These are phyloP conservation scores for Acanthamoeba castellanii DNA, from an alignment of 208 protist species.

Conservation along the genomic window DNA sequence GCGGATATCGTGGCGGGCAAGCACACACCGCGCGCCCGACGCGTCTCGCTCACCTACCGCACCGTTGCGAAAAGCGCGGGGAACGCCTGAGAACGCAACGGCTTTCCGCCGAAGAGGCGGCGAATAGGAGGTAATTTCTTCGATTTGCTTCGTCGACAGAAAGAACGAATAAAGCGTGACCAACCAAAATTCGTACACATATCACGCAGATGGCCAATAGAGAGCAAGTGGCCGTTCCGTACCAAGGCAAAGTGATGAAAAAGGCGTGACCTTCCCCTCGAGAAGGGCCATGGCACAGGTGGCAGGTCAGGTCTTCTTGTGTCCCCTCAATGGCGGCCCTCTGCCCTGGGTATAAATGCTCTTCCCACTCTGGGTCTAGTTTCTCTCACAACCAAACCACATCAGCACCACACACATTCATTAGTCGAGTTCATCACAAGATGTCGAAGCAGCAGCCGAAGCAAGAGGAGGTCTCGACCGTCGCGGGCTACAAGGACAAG, in stretches of 20 bases:
- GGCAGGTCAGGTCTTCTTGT: neutral
- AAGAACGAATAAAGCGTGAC: neutral
- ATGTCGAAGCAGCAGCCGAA: slow-evolving; percentile 12
- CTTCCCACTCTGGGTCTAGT: neutral
- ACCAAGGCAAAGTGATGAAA: neutral
- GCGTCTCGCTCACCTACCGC: slow-evolving; percentile 49
- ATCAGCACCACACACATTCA: neutral
- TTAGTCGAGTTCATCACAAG: neutral
- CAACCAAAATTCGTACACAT: neutral
- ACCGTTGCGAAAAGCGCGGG: neutral
- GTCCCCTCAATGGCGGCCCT: neutral
- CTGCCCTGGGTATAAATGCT: neutral
- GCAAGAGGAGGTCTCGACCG: neutral
- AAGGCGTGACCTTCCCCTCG: slow-evolving; percentile 17
- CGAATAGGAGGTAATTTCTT: neutral
- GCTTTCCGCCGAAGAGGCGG: slow-evolving; percentile 7
- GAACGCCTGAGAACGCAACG: neutral
- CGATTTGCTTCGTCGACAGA: neutral
- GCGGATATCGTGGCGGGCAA: neutral
- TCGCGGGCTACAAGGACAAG: slow-evolving; percentile 55
- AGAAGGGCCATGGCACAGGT: neutral
- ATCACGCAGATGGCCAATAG: neutral
- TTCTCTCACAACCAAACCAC: neutral
- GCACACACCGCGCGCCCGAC: neutral
- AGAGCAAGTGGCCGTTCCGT: neutral